Evolutionary conservation across 225 moss, liverwort and hornwort species (phyloP), one percentile per base, ranked within the genome.

Genomic region (Sphagnum contortum): DNA sequence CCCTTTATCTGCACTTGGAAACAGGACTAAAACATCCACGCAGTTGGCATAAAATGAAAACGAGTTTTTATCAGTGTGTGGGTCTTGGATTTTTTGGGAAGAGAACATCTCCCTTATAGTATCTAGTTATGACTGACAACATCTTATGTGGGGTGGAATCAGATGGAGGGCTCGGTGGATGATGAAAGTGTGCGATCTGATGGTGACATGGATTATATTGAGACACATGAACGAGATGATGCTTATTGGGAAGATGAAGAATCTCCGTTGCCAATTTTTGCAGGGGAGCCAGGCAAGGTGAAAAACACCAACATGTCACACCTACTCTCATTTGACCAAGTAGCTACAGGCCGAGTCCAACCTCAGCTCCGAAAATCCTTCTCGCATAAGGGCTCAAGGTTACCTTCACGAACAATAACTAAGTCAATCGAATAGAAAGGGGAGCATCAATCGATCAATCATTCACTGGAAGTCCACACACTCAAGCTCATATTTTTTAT

Each of bases 181-280:
- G 95, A 96, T 56, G 86, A 90, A 71, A 92, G 92, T 70, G 88
- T 87, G 13, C 81, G 87, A 74, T 96, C 95, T 48, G 95, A 92
- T 59, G 91, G 88, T 66, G 88, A 77, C 55, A 80, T 83, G 9
- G 78, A 80, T 45, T 78, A 74, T 29, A 59, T 76, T 13, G 62
- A 57, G 47, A 64, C 69, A 14, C 76, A 79, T 55, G 89, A 86
- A 48, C 75, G 69, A 6, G 89, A 95, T 58, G 92, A 95, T 53
- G 91, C 75, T 6, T 86, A 82, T 72, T 87, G 95, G 88, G 88
- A 87, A 44, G 49, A 61, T 10, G 73, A 64, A n/a, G 95, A 84
- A 9, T 69, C 29, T 48, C 74, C 77, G 72, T 77, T 80, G 45
- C 56, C 70, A 55, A 69, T 74, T 49, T 14, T 49, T 59, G 57